A percentile compares a stretch with the other conserved stretches of the same genome.
These are phyloP conservation scores for Babesia caballi DNA, from an alignment of 169 alveolate genomes.

Conservation along the genomic window DNA sequence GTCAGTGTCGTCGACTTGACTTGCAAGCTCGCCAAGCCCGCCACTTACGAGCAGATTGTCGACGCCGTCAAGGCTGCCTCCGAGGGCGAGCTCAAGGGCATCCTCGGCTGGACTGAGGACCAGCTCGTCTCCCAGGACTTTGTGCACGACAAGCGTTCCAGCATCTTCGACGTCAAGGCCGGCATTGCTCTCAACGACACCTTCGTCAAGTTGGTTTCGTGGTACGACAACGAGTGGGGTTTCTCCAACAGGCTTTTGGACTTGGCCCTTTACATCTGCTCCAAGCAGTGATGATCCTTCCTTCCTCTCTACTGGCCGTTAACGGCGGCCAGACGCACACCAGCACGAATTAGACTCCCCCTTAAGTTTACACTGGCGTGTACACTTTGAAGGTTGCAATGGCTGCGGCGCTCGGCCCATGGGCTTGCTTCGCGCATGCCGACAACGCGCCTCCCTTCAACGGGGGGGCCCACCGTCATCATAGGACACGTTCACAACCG, in stretches of 20 bases:
- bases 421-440: too few species aligned
- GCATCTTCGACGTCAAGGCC: slow-evolving; percentile 96
- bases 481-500: too few species aligned
- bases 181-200: slow-evolving; percentile 94
- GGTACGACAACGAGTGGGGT: slow-evolving; percentile 99
- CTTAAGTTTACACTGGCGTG: too few species aligned
- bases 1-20: slow-evolving; percentile 99
- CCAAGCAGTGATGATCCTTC: slow-evolving; percentile 47
- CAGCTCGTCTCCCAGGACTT: slow-evolving; percentile 97
- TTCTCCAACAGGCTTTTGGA: slow-evolving; percentile 96
- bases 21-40: slow-evolving; percentile 92
- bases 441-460: too few species aligned
- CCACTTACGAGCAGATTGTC: slow-evolving; percentile 92
- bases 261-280: slow-evolving; percentile 79
- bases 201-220: slow-evolving; percentile 95
- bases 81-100: slow-evolving; percentile 91
- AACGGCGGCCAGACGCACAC: too few species aligned
- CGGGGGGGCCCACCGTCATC: too few species aligned
- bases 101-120: slow-evolving; percentile 94
- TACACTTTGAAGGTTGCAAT: too few species aligned
- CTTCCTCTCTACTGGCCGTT: background rate
- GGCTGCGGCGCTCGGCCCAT: too few species aligned
- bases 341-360: too few species aligned
- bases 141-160: slow-evolving; percentile 90
- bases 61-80: slow-evolving; percentile 93